Conservation (phyloP, 163 green algal genomes). For the Scenedesmus sp. region DNA sequence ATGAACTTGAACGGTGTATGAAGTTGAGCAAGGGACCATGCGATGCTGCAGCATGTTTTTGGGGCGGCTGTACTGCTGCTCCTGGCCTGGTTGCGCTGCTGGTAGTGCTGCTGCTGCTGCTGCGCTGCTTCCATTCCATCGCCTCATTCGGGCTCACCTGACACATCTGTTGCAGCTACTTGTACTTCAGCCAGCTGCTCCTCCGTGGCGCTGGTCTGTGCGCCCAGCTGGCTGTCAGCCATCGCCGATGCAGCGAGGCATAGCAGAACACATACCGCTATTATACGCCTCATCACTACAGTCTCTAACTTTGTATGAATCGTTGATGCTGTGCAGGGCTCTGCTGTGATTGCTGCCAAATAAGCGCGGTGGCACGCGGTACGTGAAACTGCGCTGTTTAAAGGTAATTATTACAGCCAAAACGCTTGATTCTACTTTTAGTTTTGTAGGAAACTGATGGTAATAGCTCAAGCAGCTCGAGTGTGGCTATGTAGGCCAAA, state of each 20-base stretch:
- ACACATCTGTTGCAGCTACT: not conserved
- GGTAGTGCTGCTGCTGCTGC: not conserved
- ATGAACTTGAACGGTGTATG: too few species aligned
- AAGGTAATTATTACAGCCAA: too few species aligned
- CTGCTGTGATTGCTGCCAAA: not conserved
- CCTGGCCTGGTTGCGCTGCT: not conserved
- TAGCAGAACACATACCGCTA: not conserved
- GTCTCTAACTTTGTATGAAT: not conserved
- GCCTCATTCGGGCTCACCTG: not conserved
- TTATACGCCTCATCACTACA: not conserved
- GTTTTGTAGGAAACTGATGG: too few species aligned
- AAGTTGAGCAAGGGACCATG: not conserved
- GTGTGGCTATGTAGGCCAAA: not conserved
- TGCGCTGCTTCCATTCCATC: not conserved
- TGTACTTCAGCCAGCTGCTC: not conserved
- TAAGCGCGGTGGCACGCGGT: not conserved
- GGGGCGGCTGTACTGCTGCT: not conserved
- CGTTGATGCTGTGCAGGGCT: not conserved
- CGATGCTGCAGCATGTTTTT: too few species aligned
- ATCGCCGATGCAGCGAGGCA: conserved; percentile 2
- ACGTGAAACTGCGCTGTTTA: not conserved
- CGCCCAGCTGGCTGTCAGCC: not conserved
- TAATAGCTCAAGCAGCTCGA: not conserved
- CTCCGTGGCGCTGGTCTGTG: not conserved
- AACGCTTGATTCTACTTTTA: too few species aligned